A percentile compares a stretch with the other conserved stretches of the same genome.
Conservation (phyloP, 83 land plant species). For the Picea abies region DNA sequence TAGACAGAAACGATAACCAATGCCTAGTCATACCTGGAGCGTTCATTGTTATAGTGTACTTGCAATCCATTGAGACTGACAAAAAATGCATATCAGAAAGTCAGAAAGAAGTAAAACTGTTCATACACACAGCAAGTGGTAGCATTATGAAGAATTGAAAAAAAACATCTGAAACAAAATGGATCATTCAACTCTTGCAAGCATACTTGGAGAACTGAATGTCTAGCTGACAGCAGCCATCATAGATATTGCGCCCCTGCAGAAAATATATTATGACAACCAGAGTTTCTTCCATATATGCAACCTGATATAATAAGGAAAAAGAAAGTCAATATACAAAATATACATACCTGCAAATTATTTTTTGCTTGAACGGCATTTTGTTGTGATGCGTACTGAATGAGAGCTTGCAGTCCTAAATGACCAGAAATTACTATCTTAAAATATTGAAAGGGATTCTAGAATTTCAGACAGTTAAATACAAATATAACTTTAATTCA, state of each 20-base stretch:
- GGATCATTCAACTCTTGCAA: not conserved
- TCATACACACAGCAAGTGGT: not conserved
- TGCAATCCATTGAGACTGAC: constrained; percentile 90
- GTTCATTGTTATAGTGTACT: constrained; percentile 95
- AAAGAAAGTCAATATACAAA: not conserved
- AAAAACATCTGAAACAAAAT: not conserved
- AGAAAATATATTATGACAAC: not conserved
- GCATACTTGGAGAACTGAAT: constrained; percentile 95
- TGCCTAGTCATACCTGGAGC: constrained; percentile 70
- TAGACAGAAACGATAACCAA: not conserved
- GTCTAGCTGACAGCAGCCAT: constrained; percentile 98
- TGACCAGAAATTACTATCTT: not conserved
- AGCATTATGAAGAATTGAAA: not conserved
- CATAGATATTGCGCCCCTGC: constrained; percentile 97
- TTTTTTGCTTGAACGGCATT: constrained; percentile 80
- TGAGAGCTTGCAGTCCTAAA: constrained; percentile 91
- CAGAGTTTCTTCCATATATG: not conserved
- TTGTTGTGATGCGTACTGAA: constrained; percentile 76
- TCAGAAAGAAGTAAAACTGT: not conserved
- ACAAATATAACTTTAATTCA: not conserved
- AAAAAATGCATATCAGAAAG: not conserved
- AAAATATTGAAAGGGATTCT: not conserved
- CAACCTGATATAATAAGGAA: not conserved
- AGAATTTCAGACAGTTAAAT: not conserved
- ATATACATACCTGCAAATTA: constrained; percentile 63